A percentile compares a stretch with the other conserved stretches of the same genome.
Evolutionary conservation across 768 basidiomycete genomes (phyloP).

Genomic region (Lactarius deliciosus): DNA sequence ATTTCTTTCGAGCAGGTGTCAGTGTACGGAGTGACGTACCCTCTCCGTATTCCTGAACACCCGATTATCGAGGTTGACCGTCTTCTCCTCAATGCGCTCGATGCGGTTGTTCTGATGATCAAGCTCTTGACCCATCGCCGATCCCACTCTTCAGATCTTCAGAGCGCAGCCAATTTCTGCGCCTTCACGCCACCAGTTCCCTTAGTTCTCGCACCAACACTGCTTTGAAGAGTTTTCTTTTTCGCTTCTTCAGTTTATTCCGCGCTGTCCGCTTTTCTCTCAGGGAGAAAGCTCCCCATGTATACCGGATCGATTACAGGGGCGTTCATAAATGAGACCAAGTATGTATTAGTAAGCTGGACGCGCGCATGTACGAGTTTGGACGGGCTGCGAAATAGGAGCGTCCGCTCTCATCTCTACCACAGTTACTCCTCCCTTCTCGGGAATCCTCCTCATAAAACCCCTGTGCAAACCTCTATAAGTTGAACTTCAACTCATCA

Average conservation of each 20-base stretch:
- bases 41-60: conserved; percentile 82
- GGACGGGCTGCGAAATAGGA: too few relatives aligned
- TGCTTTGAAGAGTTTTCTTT: conserved; percentile 65
- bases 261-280: conserved; percentile 75
- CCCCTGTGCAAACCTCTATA: too few relatives aligned
- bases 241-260: conserved; percentile 63
- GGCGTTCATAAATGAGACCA: conserved; percentile 5
- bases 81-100: conserved; percentile 74
- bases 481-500: too few relatives aligned
- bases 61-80: conserved; percentile 67
- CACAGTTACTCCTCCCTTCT: too few relatives aligned
- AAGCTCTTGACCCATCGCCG: conserved; percentile 85
- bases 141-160: too few relatives aligned
- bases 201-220: conserved; percentile 21
- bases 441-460: too few relatives aligned
- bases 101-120: conserved; percentile 83
- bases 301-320: conserved; percentile 51
- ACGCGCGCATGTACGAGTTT: too few relatives aligned
- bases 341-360: too few relatives aligned
- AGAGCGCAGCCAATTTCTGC: too few relatives aligned
- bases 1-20: not conserved
- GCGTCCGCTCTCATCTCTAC: too few relatives aligned
- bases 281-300: conserved; percentile 78
- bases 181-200: too few relatives aligned
- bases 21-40: conserved; percentile 42